Evolutionary conservation across 352 stramenopile species (phyloP).

Genomic region (Peronosclerospora sorghi): DNA sequence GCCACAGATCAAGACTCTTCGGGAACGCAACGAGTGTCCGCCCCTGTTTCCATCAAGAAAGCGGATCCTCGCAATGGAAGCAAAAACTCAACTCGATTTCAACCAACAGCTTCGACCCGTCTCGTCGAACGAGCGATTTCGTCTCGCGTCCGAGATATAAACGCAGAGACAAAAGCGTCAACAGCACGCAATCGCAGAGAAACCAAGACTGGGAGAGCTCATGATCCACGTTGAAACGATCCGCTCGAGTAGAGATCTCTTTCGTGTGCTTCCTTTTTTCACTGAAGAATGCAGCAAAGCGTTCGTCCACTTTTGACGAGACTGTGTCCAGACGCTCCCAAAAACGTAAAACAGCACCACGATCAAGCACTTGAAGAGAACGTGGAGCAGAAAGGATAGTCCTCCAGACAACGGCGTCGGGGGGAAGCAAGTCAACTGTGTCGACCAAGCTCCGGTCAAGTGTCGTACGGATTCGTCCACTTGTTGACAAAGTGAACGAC

Average conservation of each 20-base stretch:
- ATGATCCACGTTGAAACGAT: constrained; percentile 60
- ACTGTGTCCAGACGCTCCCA: constrained; percentile 62
- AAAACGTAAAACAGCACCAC: constrained; percentile 56
- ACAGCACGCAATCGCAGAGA: constrained; percentile 54
- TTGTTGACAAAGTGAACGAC: constrained; percentile 12
- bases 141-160: constrained; percentile 15
- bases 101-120: constrained; percentile 30
- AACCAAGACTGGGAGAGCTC: constrained; percentile 63
- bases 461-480: constrained; percentile 10
- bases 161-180: constrained; percentile 33
- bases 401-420: constrained; percentile 32
- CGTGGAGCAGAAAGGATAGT: constrained; percentile 25
- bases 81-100: constrained; percentile 66
- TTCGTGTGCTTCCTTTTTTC: constrained; percentile 17
- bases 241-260: constrained; percentile 48
- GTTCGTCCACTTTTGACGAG: constrained; percentile 33
- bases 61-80: constrained; percentile 43
- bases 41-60: constrained; percentile 89
- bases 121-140: no score
- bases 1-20: constrained; percentile 49
- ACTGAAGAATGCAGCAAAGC: constrained; percentile 12
- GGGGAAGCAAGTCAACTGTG: constrained; percentile 15
- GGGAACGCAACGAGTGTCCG: constrained; percentile 74
- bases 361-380: constrained; percentile 45
- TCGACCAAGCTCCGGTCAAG: constrained; percentile 10